A percentile compares a stretch with the other conserved stretches of the same genome.
Conservation (phyloP, 495 filamentous ascomycete species). For the Evansstolkia leycettana region DNA sequence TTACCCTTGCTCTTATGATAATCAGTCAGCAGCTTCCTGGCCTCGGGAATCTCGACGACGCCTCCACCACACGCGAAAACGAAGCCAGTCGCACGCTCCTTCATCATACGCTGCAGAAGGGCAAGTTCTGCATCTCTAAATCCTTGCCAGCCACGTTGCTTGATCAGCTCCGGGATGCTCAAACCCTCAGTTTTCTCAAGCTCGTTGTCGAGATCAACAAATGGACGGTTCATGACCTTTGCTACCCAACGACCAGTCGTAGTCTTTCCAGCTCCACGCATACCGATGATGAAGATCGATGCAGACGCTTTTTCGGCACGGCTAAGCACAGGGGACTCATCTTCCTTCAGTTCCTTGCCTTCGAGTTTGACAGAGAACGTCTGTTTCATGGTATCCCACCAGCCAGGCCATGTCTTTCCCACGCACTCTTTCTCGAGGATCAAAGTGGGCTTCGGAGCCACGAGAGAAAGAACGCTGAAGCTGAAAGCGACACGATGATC, state of each 20-base stretch:
- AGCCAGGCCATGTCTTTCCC: slow-evolving; percentile 98
- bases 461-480: slow-evolving; percentile 77
- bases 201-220: slow-evolving; percentile 79
- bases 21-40: slow-evolving; percentile 58
- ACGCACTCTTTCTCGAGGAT: slow-evolving; percentile 85
- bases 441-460: slow-evolving; percentile 61
- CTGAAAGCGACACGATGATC: slow-evolving; percentile 98
- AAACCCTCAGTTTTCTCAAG: slow-evolving; percentile 60
- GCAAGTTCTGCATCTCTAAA: slow-evolving; percentile 75
- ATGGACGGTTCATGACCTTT: slow-evolving; percentile 56
- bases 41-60: slow-evolving; percentile 77
- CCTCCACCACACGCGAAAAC: slow-evolving; percentile 93
- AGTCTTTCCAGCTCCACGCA: slow-evolving; percentile 96
- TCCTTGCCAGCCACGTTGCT: slow-evolving; percentile 68
- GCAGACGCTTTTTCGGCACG: slow-evolving; percentile 25
- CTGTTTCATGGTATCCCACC: slow-evolving; percentile 83
- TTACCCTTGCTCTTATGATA: slow-evolving; percentile 76
- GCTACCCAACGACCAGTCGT: slow-evolving; percentile 81
- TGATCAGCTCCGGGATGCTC: slow-evolving; percentile 78
- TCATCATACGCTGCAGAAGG: slow-evolving; percentile 58
- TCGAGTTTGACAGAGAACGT: slow-evolving; percentile 62
- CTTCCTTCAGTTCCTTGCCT: slow-evolving; percentile 52
- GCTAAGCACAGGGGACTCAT: slow-evolving; percentile 13
- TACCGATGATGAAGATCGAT: slow-evolving; percentile 90
- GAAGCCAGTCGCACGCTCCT: slow-evolving; percentile 59